Evolutionary conservation across 352 stramenopile species (phyloP).

Genomic region (Elongisporangium anandrum): DNA sequence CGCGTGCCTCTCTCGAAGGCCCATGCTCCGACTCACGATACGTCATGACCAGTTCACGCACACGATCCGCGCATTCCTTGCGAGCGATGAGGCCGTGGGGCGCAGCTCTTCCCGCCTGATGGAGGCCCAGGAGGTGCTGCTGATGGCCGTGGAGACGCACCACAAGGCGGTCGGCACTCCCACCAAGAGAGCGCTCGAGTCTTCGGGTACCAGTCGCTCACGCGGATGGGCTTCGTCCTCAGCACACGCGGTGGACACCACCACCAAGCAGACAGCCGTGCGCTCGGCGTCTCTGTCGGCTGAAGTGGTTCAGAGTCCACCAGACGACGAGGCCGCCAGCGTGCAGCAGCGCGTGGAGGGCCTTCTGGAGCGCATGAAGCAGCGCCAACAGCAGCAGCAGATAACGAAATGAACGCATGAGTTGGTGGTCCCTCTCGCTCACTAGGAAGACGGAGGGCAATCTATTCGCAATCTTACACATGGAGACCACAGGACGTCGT

Average conservation of each 20-base stretch:
- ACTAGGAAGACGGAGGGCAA: not conserved
- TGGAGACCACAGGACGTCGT: not conserved
- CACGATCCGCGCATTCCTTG: conserved; percentile 35
- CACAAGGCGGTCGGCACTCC: conserved; percentile 20
- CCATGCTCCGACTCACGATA: not conserved
- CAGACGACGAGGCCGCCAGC: conserved; percentile 9
- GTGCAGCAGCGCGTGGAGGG: conserved; percentile 29
- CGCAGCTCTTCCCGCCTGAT: conserved; percentile 17
- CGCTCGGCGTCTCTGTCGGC: conserved; percentile 3
- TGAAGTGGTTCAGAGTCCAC: conserved; percentile 4
- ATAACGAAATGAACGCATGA: not conserved
- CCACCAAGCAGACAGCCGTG: not conserved
- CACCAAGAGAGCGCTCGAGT: conserved; percentile 1
- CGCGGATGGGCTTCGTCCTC: conserved; percentile 3
- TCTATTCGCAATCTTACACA: not conserved
- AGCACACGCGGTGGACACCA: not conserved
- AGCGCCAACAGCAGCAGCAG: conserved; percentile 14
- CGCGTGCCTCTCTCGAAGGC: not conserved
- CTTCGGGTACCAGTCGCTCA: not conserved
- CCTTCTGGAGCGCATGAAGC: conserved; percentile 31
- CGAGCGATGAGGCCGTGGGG: conserved; percentile 9
- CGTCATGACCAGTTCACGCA: conserved; percentile 30
- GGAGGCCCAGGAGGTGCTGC: conserved; percentile 44
- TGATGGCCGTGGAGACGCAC: conserved; percentile 40
- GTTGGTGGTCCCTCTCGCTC: not conserved